phyloP scores from a whole-genome alignment of 306 rosid species.

The Rosa chinensis region DNA sequence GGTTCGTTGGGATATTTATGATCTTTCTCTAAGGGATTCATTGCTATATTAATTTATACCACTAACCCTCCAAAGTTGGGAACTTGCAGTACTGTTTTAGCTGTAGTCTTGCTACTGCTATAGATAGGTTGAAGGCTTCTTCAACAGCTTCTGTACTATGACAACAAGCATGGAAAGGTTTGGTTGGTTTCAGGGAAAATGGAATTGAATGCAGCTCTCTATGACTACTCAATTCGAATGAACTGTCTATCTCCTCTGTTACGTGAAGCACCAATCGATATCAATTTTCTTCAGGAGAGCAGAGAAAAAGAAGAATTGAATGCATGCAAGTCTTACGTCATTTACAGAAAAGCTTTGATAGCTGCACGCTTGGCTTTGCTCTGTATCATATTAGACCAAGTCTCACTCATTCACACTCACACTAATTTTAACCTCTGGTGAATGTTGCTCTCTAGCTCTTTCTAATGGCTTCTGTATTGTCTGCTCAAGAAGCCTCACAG shows the following conservation, averaged over 20 bases:
- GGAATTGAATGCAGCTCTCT: neutral
- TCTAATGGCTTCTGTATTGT: conserved; percentile 46
- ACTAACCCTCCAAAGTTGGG: neutral
- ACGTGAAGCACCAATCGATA: neutral
- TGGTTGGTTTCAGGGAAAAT: neutral
- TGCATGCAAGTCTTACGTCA: conserved; percentile 32
- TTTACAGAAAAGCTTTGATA: conserved; percentile 42
- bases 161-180: neutral
- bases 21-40: neutral
- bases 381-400: conserved; percentile 5
- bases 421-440: conserved; percentile 9
- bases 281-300: neutral
- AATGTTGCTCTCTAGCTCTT: neutral
- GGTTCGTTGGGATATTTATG: neutral
- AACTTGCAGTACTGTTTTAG: neutral
- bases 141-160: neutral
- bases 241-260: conserved; percentile 3
- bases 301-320: neutral
- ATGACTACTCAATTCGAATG: neutral
- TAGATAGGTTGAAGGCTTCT: neutral
- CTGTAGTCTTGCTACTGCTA: neutral
- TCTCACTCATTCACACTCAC: conserved; percentile 20
- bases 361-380: conserved; percentile 28
- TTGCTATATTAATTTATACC: neutral
- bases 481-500: conserved; percentile 33